Conservation (phyloP, 164 flowering plant species). For the grape (Vitis vinifera) region ASM3070453v1 NC_081818.1:26571001-26571500, state of each 20-base stretch:
- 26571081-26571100: too few species aligned
- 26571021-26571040: too few species aligned
- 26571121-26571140: too few species aligned
- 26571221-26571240: constrained; percentile 78
- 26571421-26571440: constrained; percentile 14
- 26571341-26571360: constrained; percentile 4
- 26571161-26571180: constrained; percentile 62
- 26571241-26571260: constrained; percentile 63
- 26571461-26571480: constrained; percentile 31
- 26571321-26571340: background rate
- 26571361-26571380: background rate
- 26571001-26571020: too few species aligned
- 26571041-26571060: too few species aligned
- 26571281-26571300: constrained; percentile 47
- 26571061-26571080: too few species aligned
- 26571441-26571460: constrained; percentile 10
- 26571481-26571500: constrained; percentile 19
- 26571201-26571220: constrained; percentile 76
- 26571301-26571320: constrained; percentile 8
- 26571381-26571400: background rate
- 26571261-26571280: constrained; percentile 59
- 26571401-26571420: constrained; percentile 15
- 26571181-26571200: constrained; percentile 76
- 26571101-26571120: too few species aligned
- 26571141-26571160: too few species aligned